Conservation (phyloP, 78 protist genomes). For the slime mould (Dictyostelium discoideum) region DNA sequence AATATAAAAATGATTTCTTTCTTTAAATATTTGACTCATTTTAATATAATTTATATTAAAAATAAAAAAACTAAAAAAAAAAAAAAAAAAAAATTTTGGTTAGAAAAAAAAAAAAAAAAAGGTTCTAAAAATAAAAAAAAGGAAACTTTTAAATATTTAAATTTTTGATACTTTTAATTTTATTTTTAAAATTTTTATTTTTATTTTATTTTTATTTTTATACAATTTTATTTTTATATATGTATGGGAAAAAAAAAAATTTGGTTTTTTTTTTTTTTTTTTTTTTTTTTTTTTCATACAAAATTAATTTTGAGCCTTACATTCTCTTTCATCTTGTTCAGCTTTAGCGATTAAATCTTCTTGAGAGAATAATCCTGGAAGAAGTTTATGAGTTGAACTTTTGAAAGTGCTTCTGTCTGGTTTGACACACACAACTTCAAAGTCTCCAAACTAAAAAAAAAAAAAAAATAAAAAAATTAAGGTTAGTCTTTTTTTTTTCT, state of each 20-base stretch:
- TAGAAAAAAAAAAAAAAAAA: not conserved
- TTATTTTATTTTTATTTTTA: not conserved
- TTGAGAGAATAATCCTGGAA: slow-evolving; percentile 64
- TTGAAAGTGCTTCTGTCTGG: slow-evolving; percentile 48
- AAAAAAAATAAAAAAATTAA: not conserved
- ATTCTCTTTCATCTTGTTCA: not conserved
- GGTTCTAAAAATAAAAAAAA: too few species aligned
- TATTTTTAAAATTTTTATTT: too few species aligned
- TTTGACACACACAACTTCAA: slow-evolving; percentile 71
- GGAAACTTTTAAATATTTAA: too few species aligned
- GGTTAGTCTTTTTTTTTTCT: not conserved
- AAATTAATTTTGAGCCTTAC: not conserved
- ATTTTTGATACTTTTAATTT: too few species aligned
- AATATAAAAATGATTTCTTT: slow-evolving; percentile 49
- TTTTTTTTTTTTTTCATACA: not conserved
- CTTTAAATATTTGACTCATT: slow-evolving; percentile 28
- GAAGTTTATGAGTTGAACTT: slow-evolving; percentile 16
- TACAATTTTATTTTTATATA: not conserved
- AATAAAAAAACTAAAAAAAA: not conserved
- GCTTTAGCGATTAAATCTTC: not conserved
- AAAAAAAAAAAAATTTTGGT: not conserved
- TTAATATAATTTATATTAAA: not conserved
- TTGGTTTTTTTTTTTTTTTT: not conserved
- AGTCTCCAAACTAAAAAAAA: slow-evolving; percentile 53
- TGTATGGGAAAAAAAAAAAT: not conserved